Base-by-base conservation (phyloP, 2,329 filamentous ascomycete genomes). In the Ophiocordyceps australis region DNA sequence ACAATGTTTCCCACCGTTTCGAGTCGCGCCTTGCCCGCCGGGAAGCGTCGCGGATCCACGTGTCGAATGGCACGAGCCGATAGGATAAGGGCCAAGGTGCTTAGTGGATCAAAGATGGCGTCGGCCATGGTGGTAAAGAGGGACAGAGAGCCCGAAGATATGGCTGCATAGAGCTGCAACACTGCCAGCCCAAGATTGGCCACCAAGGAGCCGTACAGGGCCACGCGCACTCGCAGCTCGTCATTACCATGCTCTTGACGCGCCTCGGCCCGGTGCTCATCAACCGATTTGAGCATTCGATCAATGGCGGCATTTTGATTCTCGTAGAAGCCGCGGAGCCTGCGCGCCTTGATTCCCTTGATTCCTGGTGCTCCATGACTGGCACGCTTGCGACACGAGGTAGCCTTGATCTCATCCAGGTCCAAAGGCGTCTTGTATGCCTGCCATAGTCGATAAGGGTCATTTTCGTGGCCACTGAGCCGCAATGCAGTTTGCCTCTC, bases 71-170 rank as follows among this genome's bases (percentile, higher is more conserved):
- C 86, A 25, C 86, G 80, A 49, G 85, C 77, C 32, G 77, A 82
- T 20, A 93, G 51, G 30, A 95, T 82, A 10, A 95, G 63, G 1
- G 80, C 86, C 27, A 94, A 48, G 42, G 93, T 94, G 42, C 78
- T 86, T 41, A 91, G 46, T 7, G 83, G 89, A 45, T 95, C 89
- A 53, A 95, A 95, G 36, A 95, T 63, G 26, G 85, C 74, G 50
- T 98, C 89, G 11, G 85, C 86, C 79, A 92, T 92, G 34, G 86
- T 98, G 11, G 89, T 94, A 56, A 95, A 94, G 24, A 98, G 71
- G 5, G 86, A 93, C 19, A 95, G 65, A n/a, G 83, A 94, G 24
- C 77, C 73, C 0, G 85, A 93, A 0, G 78, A 70, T 23, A 81
- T 66, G 32, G 89, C 89, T 22, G 76, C 89, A 46, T 91, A 98